These are phyloP conservation scores for Cinnamomum chago DNA, from an alignment of 164 flowering plant genomes.

Conservation along the genomic window DNA sequence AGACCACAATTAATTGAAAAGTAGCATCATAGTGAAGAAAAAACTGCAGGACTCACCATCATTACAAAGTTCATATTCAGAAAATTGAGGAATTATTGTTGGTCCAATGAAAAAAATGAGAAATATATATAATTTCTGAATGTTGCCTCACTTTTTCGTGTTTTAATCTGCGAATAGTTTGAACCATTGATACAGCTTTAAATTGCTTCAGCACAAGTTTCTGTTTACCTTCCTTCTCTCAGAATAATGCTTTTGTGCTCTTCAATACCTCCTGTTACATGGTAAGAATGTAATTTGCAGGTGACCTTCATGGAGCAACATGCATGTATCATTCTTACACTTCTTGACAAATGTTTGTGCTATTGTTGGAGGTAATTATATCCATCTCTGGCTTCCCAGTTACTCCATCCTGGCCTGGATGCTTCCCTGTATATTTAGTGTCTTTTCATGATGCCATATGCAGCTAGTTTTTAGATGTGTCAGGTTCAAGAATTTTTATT, in stretches of 20 bases:
- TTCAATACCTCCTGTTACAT: too few species aligned
- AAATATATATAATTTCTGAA: too few species aligned
- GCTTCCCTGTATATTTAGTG: too few species aligned
- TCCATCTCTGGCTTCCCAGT: neutral
- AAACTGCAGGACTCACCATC: neutral
- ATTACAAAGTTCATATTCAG: neutral
- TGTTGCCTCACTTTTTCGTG: too few species aligned
- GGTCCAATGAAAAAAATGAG: too few species aligned
- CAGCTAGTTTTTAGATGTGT: too few species aligned
- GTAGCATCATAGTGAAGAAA: neutral
- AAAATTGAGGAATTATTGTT: neutral
- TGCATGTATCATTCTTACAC: conserved; percentile 49
- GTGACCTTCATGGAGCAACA: conserved; percentile 54
- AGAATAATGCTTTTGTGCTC: too few species aligned
- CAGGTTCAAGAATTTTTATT: neutral
- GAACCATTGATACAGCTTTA: too few species aligned
- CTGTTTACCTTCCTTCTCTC: too few species aligned
- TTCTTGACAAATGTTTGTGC: conserved; percentile 70
- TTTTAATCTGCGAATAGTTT: too few species aligned
- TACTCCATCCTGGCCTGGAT: neutral
- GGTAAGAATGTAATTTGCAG: conserved; percentile 23
- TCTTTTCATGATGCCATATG: too few species aligned
- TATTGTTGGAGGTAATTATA: conserved; percentile 58
- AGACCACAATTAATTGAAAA: neutral
- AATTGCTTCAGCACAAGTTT: too few species aligned